Conservation (phyloP, 768 basidiomycete genomes). For the Psilocybe sp. region DNA sequence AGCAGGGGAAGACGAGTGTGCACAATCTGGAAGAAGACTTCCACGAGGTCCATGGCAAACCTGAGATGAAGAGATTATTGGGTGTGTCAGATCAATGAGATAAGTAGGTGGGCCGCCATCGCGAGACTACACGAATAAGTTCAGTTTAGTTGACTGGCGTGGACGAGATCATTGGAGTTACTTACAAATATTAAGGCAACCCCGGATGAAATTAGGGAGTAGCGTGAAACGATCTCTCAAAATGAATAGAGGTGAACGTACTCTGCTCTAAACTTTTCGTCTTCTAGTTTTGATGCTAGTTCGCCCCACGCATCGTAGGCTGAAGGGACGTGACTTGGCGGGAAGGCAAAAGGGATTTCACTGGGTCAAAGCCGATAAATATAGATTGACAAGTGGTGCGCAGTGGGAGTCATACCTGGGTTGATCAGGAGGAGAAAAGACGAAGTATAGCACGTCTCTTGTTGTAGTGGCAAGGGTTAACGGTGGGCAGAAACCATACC, state of each 20-base stretch:
- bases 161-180: constrained; percentile 3
- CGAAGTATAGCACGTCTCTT: constrained; percentile 63
- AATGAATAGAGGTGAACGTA: constrained; percentile 46
- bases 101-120: constrained; percentile 10
- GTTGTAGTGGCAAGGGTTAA: constrained; percentile 61
- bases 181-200: constrained; percentile 11
- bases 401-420: constrained; percentile 34
- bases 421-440: constrained; percentile 74
- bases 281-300: constrained; percentile 65
- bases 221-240: constrained; percentile 23
- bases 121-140: background rate
- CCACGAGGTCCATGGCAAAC: constrained; percentile 89
- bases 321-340: constrained; percentile 34
- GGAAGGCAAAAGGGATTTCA: constrained; percentile 39
- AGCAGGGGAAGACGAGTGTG: constrained; percentile 87
- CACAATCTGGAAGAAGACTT: constrained; percentile 92
- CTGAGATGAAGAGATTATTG: constrained; percentile 35
- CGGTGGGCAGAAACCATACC: constrained; percentile 48
- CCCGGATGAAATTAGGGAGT: constrained; percentile 15
- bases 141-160: constrained; percentile 8
- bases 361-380: constrained; percentile 14
- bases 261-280: constrained; percentile 78
- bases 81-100: constrained; percentile 15
- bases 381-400: constrained; percentile 6
- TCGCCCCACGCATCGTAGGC: constrained; percentile 75